A percentile compares a stretch with the other conserved stretches of the same genome.
phyloP scores from a whole-genome alignment of 176 grass and related monocot species.

The Juncus effusus region DNA sequence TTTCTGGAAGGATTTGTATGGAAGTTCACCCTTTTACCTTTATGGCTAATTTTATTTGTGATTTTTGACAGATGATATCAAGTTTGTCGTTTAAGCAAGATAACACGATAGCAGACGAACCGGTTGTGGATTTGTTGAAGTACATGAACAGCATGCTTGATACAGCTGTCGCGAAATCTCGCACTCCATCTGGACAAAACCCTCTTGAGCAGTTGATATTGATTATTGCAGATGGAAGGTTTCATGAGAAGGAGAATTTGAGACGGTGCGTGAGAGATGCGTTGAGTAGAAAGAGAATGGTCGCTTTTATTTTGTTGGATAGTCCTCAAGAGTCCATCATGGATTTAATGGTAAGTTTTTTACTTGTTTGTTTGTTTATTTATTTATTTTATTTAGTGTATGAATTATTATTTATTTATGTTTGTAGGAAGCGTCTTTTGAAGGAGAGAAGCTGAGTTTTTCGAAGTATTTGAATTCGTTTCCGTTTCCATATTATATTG shows the following conservation, averaged over 20 bases:
- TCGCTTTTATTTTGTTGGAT: constrained; percentile 85
- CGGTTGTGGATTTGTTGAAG: constrained; percentile 79
- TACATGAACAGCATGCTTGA: constrained; percentile 83
- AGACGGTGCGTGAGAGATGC: constrained; percentile 68
- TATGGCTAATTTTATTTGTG: constrained; percentile 6
- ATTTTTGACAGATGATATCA: constrained; percentile 63
- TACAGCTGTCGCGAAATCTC: constrained; percentile 53
- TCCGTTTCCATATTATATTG: constrained; percentile 85
- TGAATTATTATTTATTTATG: too few relatives aligned
- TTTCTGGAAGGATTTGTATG: too few relatives aligned
- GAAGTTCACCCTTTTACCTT: neutral
- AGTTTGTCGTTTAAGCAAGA: constrained; percentile 95
- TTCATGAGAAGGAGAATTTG: constrained; percentile 93
- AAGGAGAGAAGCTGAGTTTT: constrained; percentile 33
- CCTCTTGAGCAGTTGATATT: constrained; percentile 81
- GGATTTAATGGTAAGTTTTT: constrained; percentile 43
- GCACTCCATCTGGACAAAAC: constrained; percentile 79
- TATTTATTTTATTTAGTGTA: neutral
- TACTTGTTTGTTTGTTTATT: neutral
- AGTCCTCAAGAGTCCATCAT: constrained; percentile 75
- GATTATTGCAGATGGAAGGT: constrained; percentile 83
- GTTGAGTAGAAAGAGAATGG: constrained; percentile 73
- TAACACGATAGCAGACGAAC: constrained; percentile 80
- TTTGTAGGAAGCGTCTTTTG: constrained; percentile 48
- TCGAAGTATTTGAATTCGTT: constrained; percentile 72